Evolutionary conservation across 768 basidiomycete species (phyloP).

Genomic region (Leucosporidium creatinivorum): DNA sequence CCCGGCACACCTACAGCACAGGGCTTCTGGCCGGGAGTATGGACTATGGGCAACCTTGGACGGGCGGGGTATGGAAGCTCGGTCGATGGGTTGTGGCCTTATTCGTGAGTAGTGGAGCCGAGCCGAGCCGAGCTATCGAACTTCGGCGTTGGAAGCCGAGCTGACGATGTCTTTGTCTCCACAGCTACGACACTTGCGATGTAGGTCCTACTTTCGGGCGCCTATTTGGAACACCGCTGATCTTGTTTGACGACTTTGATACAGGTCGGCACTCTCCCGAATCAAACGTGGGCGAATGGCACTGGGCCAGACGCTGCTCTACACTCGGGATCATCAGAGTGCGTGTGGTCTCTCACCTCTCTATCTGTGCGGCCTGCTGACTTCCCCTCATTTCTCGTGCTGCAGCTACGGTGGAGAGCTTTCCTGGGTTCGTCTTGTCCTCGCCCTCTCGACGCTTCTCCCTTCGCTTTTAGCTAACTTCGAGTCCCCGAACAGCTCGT

Average conservation of each 20-base stretch:
- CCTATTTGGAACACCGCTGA: too few relatives aligned
- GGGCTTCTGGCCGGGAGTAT: slow-evolving; percentile 24
- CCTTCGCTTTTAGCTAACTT: background rate
- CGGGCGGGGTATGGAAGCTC: slow-evolving; percentile 82
- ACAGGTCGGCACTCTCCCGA: slow-evolving; percentile 62
- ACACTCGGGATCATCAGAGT: slow-evolving; percentile 23
- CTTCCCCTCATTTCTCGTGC: background rate
- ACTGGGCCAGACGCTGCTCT: slow-evolving; percentile 55
- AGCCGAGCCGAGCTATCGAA: background rate
- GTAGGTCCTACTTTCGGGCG: too few relatives aligned
- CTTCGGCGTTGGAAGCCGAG: background rate
- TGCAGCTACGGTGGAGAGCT: slow-evolving; percentile 43
- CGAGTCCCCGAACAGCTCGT: slow-evolving; percentile 48
- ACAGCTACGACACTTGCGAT: slow-evolving; percentile 54
- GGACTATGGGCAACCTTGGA: slow-evolving; percentile 65
- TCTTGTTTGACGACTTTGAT: slow-evolving; percentile 49
- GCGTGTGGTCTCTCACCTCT: too few relatives aligned
- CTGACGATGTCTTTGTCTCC: slow-evolving; percentile 35
- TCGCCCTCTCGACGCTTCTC: background rate
- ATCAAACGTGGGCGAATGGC: slow-evolving; percentile 57
- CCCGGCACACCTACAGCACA: slow-evolving; percentile 22
- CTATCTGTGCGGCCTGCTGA: background rate
- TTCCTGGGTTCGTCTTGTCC: background rate
- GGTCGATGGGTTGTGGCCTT: slow-evolving; percentile 63
- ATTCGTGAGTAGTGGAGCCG: background rate